phyloP scores from a whole-genome alignment of 805 yeast genomes.

The Soucietia sequanensis region DNA sequence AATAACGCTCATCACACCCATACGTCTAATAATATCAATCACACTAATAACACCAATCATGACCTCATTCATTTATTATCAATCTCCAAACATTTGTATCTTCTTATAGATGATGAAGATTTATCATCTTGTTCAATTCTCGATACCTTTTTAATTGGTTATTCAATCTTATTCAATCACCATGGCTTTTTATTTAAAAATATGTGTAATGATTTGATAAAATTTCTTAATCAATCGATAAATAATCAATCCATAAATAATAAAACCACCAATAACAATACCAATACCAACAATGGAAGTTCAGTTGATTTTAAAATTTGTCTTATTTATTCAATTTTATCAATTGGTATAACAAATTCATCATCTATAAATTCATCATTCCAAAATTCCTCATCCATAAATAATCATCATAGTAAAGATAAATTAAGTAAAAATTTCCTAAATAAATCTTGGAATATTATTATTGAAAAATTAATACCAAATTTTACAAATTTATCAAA shows the following conservation, averaged over 20 bases:
- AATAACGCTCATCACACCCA: background rate
- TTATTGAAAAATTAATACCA: conserved; percentile 33
- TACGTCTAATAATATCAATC: background rate
- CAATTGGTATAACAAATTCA: conserved; percentile 25
- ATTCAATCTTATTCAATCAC: conserved; percentile 16
- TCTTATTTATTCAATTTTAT: conserved; percentile 42
- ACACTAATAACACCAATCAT: conserved; percentile 4
- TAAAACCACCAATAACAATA: no score
- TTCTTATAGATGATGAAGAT: conserved; percentile 10
- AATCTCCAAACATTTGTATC: conserved; percentile 24
- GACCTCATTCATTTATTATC: conserved; percentile 29
- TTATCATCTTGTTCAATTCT: conserved; percentile 10
- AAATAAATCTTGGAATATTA: conserved; percentile 45
- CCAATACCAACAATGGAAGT: background rate
- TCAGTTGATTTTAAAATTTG: conserved; percentile 35
- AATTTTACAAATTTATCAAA: conserved; percentile 28
- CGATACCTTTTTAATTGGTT: conserved; percentile 34
- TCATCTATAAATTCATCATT: no score
- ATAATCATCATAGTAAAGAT: no score
- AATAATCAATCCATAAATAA: conserved; percentile 7
- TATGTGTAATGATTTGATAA: conserved; percentile 18
- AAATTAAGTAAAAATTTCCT: conserved; percentile 24
- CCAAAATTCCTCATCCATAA: no score
- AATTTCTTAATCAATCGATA: conserved; percentile 19
- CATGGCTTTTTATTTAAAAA: conserved; percentile 17